Conservation (phyloP, 1,139 yeast genomes). For the Trichomonascaceae sp. region DNA sequence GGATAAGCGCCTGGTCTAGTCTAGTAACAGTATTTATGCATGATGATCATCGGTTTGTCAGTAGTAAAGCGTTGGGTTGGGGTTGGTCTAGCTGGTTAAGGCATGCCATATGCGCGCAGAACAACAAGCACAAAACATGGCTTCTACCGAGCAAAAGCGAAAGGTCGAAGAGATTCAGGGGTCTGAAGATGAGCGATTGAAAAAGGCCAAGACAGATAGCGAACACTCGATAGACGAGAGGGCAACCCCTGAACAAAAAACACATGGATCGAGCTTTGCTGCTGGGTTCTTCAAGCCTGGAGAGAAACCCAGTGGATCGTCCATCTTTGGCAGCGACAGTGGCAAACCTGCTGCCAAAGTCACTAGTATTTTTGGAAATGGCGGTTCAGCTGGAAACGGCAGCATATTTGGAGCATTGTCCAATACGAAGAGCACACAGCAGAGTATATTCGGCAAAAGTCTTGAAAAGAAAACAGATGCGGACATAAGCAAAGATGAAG, state of each 20-base stretch:
- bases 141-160: background rate
- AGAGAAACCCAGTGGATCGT: too few relatives aligned
- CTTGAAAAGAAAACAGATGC: conserved; percentile 2
- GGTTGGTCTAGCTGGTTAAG: background rate
- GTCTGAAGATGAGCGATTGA: conserved; percentile 2
- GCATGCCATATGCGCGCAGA: background rate
- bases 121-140: background rate
- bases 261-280: too few relatives aligned
- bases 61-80: background rate
- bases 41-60: background rate
- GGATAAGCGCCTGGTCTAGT: conserved; percentile 67
- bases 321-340: too few relatives aligned
- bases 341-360: too few relatives aligned
- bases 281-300: too few relatives aligned
- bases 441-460: too few relatives aligned
- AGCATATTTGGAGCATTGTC: too few relatives aligned
- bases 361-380: too few relatives aligned
- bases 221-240: background rate
- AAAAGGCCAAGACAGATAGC: conserved; percentile 2
- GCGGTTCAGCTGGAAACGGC: too few relatives aligned
- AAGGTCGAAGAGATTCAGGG: conserved; percentile 4
- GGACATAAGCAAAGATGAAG: conserved; percentile 3
- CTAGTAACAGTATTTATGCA: background rate
- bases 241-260: too few relatives aligned
- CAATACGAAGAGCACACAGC: too few relatives aligned